Conservation (phyloP, 768 basidiomycete species). For the Lepiota subincarnata region DNA sequence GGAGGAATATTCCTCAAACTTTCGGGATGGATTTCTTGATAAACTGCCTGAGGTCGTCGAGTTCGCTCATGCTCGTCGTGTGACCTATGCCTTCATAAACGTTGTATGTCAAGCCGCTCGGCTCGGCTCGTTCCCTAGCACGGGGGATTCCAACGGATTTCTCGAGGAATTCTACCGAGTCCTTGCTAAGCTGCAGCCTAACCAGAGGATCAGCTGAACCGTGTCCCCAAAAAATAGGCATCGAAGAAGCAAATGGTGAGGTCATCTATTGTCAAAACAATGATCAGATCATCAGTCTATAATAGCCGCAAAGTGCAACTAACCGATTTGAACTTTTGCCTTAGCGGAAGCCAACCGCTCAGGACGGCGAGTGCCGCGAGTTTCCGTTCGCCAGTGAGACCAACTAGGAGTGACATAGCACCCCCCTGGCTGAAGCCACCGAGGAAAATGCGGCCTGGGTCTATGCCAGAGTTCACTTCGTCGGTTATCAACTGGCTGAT, state of each 20-base stretch:
- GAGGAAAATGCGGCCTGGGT: slow-evolving; percentile 68
- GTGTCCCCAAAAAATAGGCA: slow-evolving; percentile 87
- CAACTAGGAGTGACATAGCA: slow-evolving; percentile 73
- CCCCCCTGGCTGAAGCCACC: slow-evolving; percentile 91
- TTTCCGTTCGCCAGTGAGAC: slow-evolving; percentile 60
- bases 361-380: slow-evolving; percentile 70
- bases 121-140: slow-evolving; percentile 32
- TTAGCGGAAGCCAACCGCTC: slow-evolving; percentile 78
- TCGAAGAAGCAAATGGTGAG: slow-evolving; percentile 50
- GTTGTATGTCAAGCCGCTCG: slow-evolving; percentile 62
- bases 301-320: slow-evolving; percentile 17
- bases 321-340: slow-evolving; percentile 61
- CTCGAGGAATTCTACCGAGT: slow-evolving; percentile 55
- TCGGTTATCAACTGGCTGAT: slow-evolving; percentile 68
- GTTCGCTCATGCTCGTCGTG: slow-evolving; percentile 56
- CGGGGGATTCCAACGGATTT: slow-evolving; percentile 47
- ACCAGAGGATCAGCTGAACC: slow-evolving; percentile 77
- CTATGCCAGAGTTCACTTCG: slow-evolving; percentile 71
- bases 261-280: slow-evolving; percentile 44
- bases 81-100: slow-evolving; percentile 69
- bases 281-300: slow-evolving; percentile 6
- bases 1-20: neutral
- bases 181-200: slow-evolving; percentile 45
- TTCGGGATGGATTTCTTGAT: slow-evolving; percentile 53
- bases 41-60: slow-evolving; percentile 69